Base-by-base conservation (phyloP, 2,329 filamentous ascomycete genomes). In the Clonostachys sp. region DNA sequence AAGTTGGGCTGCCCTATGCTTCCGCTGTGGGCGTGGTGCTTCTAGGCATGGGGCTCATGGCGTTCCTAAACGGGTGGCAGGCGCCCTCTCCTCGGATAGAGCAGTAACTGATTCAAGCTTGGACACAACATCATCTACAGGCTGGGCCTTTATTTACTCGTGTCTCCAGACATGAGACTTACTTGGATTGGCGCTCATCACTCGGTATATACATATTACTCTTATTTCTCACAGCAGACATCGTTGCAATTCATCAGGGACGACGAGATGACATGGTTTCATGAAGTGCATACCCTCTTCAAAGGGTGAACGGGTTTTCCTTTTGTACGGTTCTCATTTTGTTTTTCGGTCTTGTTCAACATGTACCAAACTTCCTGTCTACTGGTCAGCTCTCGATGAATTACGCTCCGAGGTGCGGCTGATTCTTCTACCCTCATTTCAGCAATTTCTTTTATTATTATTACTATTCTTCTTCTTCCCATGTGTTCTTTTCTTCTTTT, bases 21-120 rank as follows among this genome's bases (percentile, higher is more conserved):
- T 91, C 87, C 3, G 90, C 92, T 80, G 68, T 94, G 42, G 86
- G 89, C 12, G 89, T 94, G 34, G 88, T 94, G 24, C 66, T 94
- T 48, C 71, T 94, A 51, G 89, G 89, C 34, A 86, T 94, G 71
- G 87, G 89, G 13, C 65, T 94, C 53, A 94, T 94, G 89, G 87
- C 87, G 40, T 91, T 91, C 66, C 76, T 94, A 56, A 94, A 94
- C 60, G 86, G 86, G 45, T 92, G 87, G 87, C 86, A 90, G 57
- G 39, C 59, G 18, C 57, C 65, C 45, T 58, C 66, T 38, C 54
- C 64, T 5, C 57, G 55, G 18, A 45, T 63, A 43, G 65, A 69
- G 48, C 56, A 58, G 58, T 67, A 54, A 62, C 3, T 5, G 36
- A 39, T 18, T 18, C 36, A n/a, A 39, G 36, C 24, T 30, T 30